Evolutionary conservation across 495 filamentous ascomycete genomes (phyloP), one percentile per base, ranked within the genome.

Genomic region (Aspergillus avenaceus): DNA sequence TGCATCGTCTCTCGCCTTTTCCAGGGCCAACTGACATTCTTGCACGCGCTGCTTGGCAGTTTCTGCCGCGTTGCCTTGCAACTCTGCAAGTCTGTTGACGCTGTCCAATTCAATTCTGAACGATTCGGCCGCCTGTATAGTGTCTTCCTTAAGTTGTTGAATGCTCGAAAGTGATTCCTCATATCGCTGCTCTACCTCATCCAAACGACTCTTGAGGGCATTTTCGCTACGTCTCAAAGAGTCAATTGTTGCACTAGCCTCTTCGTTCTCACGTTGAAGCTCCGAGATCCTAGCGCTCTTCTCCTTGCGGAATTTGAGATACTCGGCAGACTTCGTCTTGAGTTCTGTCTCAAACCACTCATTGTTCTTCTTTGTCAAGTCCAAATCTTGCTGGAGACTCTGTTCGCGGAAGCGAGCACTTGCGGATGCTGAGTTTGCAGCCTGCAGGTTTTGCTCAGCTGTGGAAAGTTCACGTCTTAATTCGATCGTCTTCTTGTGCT

Each of bases 271-370:
- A 13, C 89, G 87, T 62, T 97, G 88, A 24, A 99, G 81, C 60
- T 92, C 87, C 9, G 89, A 73, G 55, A 97, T 86, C 16, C 87
- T 84, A 0, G 88, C 81, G 56, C 84, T 84, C 76, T 97, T 97
- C 63, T 99, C 93, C 58, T 96, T 97, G 48, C 95, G 83, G 73
- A 87, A 95, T 55, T 91, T 96, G 50, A 90, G 78, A 38, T 88
- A 81, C 58, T 97, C 95, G 26, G 81, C 80, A 37, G 73, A 82
- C 66, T 95, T 95, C 0, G 88, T 91, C 70, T 95, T 91, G 19
- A 97, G 74, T 65, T 97, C 95, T 19, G 75, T 80, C 51, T 95
- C 90, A 40, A 90, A 84, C 86, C 89, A 97, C 50, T 97, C 95
- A 53, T 89, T 91, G 70, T 86, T 95, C 53, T 82, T 85, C 61